Evolutionary conservation across 2,329 filamentous ascomycete species (phyloP).

Genomic region (Hypoxylon sp.): DNA sequence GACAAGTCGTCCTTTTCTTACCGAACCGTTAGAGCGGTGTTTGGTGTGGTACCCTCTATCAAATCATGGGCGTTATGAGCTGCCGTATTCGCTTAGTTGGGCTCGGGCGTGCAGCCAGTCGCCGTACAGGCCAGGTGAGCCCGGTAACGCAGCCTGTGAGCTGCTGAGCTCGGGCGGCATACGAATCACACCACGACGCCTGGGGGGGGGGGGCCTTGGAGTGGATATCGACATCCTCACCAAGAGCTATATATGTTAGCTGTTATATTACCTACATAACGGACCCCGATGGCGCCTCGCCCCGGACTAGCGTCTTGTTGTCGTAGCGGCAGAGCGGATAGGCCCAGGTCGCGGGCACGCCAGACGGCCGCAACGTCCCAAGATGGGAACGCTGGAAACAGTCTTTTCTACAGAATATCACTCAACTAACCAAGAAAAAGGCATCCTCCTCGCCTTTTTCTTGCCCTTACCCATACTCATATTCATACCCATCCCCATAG

Average conservation of each 20-base stretch:
- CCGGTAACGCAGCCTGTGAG: no score
- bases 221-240: conserved; percentile 17
- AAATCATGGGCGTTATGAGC: conserved; percentile 6
- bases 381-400: conserved; percentile 25
- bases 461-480: conserved; percentile 8
- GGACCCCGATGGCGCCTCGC: conserved; percentile 26
- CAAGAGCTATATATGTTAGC: conserved; percentile 15
- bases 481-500: conserved; percentile 3
- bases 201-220: conserved; percentile 10
- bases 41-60: conserved; percentile 1
- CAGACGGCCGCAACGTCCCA: conserved; percentile 26
- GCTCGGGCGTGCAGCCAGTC: no score
- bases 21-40: not conserved
- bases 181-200: conserved; percentile 19
- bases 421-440: conserved; percentile 22
- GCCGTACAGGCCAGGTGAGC: no score
- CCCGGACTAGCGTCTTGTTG: conserved; percentile 22
- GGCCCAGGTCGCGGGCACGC: not conserved
- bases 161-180: conserved; percentile 19
- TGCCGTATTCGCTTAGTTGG: conserved; percentile 14
- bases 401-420: conserved; percentile 15
- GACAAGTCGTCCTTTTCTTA: conserved; percentile 23
- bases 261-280: conserved; percentile 18
- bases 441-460: conserved; percentile 16
- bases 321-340: not conserved